phyloP scores from a whole-genome alignment of 805 yeast species.

The Saccharomyces kudriavzevii region DNA sequence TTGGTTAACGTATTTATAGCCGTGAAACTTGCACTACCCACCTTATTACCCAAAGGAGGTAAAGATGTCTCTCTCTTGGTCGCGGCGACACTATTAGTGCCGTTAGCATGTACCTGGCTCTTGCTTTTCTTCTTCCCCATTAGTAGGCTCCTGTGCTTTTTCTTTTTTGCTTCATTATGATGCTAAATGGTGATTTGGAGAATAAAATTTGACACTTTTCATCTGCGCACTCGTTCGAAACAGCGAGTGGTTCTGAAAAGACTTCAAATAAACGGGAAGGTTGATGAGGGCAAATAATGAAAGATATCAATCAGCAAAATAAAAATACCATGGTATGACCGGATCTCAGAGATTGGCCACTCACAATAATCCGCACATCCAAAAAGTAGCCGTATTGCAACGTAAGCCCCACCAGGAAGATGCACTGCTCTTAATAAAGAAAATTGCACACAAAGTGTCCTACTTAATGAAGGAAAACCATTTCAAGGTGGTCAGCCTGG shows the following conservation, averaged over 20 bases:
- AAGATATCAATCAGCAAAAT: not conserved
- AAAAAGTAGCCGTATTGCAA: conserved; percentile 38
- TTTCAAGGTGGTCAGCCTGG: conserved; percentile 56
- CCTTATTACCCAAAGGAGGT: conserved; percentile 1
- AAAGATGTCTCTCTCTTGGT: not conserved
- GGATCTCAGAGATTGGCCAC: not conserved
- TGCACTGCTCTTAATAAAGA: conserved; percentile 55
- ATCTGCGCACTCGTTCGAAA: not conserved
- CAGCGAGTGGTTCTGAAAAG: not conserved
- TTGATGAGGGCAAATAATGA: not conserved
- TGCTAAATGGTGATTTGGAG: not conserved
- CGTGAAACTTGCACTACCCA: conserved; percentile 15
- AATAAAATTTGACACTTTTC: not conserved
- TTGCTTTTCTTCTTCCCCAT: not conserved
- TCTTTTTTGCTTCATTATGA: not conserved
- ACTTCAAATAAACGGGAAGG: not conserved
- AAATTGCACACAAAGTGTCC: conserved; percentile 61
- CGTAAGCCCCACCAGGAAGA: conserved; percentile 39
- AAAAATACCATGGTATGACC: not conserved
- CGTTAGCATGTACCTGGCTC: not conserved
- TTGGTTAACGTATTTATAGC: conserved; percentile 39
- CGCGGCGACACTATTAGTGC: not conserved
- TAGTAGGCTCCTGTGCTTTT: not conserved
- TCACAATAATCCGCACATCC: conserved; percentile 26
- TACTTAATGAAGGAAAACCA: conserved; percentile 67